Evolutionary conservation across 805 yeast genomes (phyloP).

Genomic region (Candida germanica): DNA sequence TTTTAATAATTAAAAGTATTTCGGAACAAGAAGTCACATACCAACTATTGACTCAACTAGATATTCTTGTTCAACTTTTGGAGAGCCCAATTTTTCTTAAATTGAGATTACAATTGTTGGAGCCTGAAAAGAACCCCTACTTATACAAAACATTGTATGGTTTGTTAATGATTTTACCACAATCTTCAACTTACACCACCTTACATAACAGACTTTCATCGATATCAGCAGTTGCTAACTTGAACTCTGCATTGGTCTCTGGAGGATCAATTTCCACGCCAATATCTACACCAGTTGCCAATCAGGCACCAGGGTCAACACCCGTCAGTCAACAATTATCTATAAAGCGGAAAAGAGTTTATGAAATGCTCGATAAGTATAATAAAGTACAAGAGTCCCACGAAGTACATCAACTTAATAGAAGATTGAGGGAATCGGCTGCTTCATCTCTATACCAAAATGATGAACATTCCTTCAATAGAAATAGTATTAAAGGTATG

Average conservation of each 20-base stretch:
- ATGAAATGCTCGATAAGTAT: slow-evolving; percentile 42
- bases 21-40: slow-evolving; percentile 81
- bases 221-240: slow-evolving; percentile 41
- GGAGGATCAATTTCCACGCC: slow-evolving; percentile 15
- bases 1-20: slow-evolving; percentile 71
- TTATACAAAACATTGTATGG: slow-evolving; percentile 89
- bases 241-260: slow-evolving; percentile 13
- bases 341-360: slow-evolving; percentile 35
- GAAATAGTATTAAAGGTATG: not conserved
- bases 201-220: slow-evolving; percentile 72
- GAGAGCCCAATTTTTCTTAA: slow-evolving; percentile 92
- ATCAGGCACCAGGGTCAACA: slow-evolving; percentile 14
- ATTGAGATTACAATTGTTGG: slow-evolving; percentile 81
- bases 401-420: slow-evolving; percentile 12
- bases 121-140: slow-evolving; percentile 78
- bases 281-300: slow-evolving; percentile 18
- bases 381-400: slow-evolving; percentile 35
- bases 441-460: slow-evolving; percentile 12
- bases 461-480: slow-evolving; percentile 4
- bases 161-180: slow-evolving; percentile 88
- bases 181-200: slow-evolving; percentile 83
- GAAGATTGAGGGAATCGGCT: slow-evolving; percentile 13
- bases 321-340: slow-evolving; percentile 27
- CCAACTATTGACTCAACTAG: slow-evolving; percentile 79
- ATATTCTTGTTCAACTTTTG: slow-evolving; percentile 80